Evolutionary conservation across 495 filamentous ascomycete species (phyloP).

Genomic region (Glarea lozoyensis): DNA sequence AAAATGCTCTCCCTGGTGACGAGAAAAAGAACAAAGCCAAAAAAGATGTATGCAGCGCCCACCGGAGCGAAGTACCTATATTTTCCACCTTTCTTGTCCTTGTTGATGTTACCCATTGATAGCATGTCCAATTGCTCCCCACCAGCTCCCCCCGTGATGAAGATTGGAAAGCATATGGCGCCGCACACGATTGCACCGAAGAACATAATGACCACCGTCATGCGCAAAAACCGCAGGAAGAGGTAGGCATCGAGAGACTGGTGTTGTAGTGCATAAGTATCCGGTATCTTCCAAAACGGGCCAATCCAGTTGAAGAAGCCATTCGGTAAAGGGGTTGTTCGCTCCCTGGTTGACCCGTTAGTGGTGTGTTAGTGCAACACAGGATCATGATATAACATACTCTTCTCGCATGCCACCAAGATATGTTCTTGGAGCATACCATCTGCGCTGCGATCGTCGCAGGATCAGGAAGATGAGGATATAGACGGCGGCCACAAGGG

Average conservation of each 20-base stretch:
- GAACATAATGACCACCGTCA: conserved; percentile 62
- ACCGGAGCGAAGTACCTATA: conserved; percentile 70
- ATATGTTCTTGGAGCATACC: conserved; percentile 85
- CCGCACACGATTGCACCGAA: conserved; percentile 75
- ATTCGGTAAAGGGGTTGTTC: conserved; percentile 56
- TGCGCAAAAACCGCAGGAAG: conserved; percentile 75
- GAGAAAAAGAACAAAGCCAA: conserved; percentile 79
- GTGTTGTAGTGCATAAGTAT: conserved; percentile 78
- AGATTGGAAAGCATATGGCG: conserved; percentile 80
- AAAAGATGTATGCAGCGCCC: conserved; percentile 66
- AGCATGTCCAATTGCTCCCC: conserved; percentile 66
- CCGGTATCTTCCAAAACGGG: conserved; percentile 68
- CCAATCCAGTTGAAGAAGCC: conserved; percentile 70
- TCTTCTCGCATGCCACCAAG: conserved; percentile 61
- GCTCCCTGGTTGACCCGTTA: conserved; percentile 42
- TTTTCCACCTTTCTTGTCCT: conserved; percentile 30
- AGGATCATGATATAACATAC: conserved; percentile 30
- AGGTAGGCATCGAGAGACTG: conserved; percentile 86
- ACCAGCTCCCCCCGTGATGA: conserved; percentile 66
- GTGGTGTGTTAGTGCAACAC: background rate
- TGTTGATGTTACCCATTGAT: conserved; percentile 62
- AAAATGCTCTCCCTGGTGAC: conserved; percentile 87
- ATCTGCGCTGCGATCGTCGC: conserved; percentile 59
- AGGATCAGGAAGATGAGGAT: conserved; percentile 67
- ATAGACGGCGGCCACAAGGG: conserved; percentile 56